These are phyloP conservation scores for Termitomyces titanicus DNA, from an alignment of 768 basidiomycete genomes.

Conservation along the genomic window DNA sequence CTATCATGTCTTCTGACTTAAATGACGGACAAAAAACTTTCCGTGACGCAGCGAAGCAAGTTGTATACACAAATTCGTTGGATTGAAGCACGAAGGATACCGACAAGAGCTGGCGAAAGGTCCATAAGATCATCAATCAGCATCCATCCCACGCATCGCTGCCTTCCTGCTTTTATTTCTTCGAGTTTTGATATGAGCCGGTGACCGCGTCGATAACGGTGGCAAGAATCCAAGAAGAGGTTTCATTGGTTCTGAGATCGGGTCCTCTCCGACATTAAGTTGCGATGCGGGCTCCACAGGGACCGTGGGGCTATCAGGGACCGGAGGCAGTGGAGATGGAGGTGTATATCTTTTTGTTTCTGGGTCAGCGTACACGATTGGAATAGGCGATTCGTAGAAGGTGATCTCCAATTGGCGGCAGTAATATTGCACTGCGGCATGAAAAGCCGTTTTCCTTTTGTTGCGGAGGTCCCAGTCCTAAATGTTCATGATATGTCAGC, in stretches of 20 bases:
- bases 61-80: not conserved
- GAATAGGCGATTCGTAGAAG: slow-evolving; percentile 56
- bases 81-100: not conserved
- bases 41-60: not conserved
- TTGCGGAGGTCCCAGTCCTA: slow-evolving; percentile 58
- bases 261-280: slow-evolving; percentile 22
- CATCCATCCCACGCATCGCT: slow-evolving; percentile 32
- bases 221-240: slow-evolving; percentile 46
- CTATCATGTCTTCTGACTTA: no score
- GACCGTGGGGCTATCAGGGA: slow-evolving; percentile 9
- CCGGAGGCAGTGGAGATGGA: slow-evolving; percentile 4
- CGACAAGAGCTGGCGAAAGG: not conserved
- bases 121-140: not conserved
- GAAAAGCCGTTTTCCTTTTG: slow-evolving; percentile 70
- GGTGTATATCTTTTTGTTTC: slow-evolving; percentile 21
- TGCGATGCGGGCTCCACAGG: slow-evolving; percentile 13
- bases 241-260: slow-evolving; percentile 27
- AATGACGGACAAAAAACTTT: no score
- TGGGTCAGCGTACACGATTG: slow-evolving; percentile 46
- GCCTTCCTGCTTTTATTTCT: slow-evolving; percentile 42
- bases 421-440: slow-evolving; percentile 73
- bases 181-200: slow-evolving; percentile 31
- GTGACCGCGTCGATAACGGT: slow-evolving; percentile 31
- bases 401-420: slow-evolving; percentile 66
- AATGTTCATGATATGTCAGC: not conserved